Evolutionary conservation across 352 stramenopile species (phyloP), one percentile per base, ranked within the genome.

Genomic region (Elongisporangium prolatum): DNA sequence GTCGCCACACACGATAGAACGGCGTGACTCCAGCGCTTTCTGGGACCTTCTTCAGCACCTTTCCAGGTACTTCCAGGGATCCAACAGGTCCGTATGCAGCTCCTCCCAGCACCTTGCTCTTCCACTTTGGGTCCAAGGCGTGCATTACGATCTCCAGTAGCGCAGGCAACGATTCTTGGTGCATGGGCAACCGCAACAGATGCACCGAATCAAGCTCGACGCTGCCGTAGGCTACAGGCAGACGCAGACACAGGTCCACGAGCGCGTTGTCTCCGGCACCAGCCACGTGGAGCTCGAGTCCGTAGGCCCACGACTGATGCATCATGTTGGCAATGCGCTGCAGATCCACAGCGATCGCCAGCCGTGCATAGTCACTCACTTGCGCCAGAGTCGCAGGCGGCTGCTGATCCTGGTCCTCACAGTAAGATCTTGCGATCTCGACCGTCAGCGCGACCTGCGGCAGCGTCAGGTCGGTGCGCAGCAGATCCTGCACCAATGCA

Each of bases 71-170:
- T 55, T 63, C 57, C 21, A 69, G 21, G 50, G 48, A 52, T 21
- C 55, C 54, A 44, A 44, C 34, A 13, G 34, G 34, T 7, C 34
- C 34, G 34, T 44, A 44, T 0, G 11, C 34, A 44, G 10, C 10
- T 1, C 34, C 34, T 22, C 58, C 57, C n/a, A 78, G 59, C 21
- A 71, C 20, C 51, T 80, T 80, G 7, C 25, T 21, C 20, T 49
- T 50, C 63, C 61, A 80, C 14, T 67, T 55, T 7, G 28, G 17
- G 56, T 80, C 71, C 48, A 80, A 44, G 11, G 61, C 47, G 22
- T 40, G 40, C 14, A 80, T 47, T 1, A 59, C 25, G 14, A 14
- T 20, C 11, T 20, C 18, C 6, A 71, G 1, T 9, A 67, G 53
- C 20, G 16, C 37, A 13, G 48, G 11, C 52, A 56, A 7, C 38